Evolutionary conservation across 2,329 filamentous ascomycete species (phyloP), one percentile per base, ranked within the genome.

Genomic region (Colletotrichum orchidophilum): DNA sequence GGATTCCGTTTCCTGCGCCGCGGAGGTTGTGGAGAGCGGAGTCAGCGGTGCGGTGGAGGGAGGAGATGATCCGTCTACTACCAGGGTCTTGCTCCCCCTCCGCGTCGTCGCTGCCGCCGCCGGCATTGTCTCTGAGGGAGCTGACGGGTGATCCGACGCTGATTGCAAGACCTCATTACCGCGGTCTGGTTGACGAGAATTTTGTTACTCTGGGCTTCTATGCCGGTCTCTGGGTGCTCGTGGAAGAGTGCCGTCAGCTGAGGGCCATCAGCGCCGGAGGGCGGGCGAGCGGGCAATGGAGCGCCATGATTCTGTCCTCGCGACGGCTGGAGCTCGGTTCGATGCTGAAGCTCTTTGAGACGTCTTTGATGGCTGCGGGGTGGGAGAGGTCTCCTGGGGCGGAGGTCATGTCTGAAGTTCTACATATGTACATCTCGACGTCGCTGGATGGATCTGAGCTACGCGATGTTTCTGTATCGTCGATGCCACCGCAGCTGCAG

Each of bases 231-330:
- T 62, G 59, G 53, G 42, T 18, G 13, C 63, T 66, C 2, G 21
- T 46, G 3, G 33, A 24, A 42, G 63, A 66, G 13, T 59, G 53
- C 13, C 63, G 26, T 31, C 63, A 60, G 42, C 63, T 66, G n/a
- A 49, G 9, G 13, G 27, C 42, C 8, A 26, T 66, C 54, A 27
- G 39, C 24, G 35, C 26, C 3, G 26, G 29, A 15, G n/a, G n/a
- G n/a, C n/a, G n/a, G 39, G 29, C 26, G 9, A 52, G 50, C 7
- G 46, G 54, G 4, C n/a, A 42, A n/a, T 66, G 63, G 63, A 66
- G 63, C 42, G 11, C 15, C 27, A 59, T 59, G 53, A 66, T 66
- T 6, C n/a, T 60, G 18, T 26, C 53, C 18, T 58, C 63, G n/a
- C 26, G 63, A 24, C 53, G 63, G 13, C 9, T 50, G 3, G 63